Evolutionary conservation across 2,329 filamentous ascomycete genomes (phyloP), one percentile per base, ranked within the genome.

Genomic region (Rhynchosporium agropyri): DNA sequence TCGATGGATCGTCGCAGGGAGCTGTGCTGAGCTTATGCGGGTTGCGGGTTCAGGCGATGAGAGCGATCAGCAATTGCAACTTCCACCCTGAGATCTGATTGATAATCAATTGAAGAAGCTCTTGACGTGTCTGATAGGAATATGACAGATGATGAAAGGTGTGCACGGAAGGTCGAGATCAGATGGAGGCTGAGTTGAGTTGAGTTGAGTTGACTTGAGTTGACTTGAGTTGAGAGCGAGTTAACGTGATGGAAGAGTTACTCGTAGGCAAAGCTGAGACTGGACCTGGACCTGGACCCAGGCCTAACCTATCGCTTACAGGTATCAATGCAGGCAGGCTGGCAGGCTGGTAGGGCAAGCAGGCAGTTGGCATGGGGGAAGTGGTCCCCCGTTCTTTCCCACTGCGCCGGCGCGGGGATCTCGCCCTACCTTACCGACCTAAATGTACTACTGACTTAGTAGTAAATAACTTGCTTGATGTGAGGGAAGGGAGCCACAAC

Each of bases 1-100:
- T 36, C 5, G 33, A 50, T 28, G n/a, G 56, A 49, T 58, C 56
- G 56, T 58, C 45, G 33, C 56, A 49, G 45, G 43, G 56, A 50
- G 33, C 33, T 36, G 9, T 5, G 20, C 20, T 6, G 33, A 36
- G 33, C 12, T 50, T 20, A 58, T 58, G 56, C 56, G 42, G 33
- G 43, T 48, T 20, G 20, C 33, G 33, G 33, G 33, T 10, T 36
- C 29, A 58, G 56, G 20, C 20, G 43, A 58, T 40, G 31, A 36
- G 33, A 45, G 20, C 20, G 43, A 58, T 40, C 45, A 36, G 33
- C 33, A 54, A 42, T 49, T 49, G 56, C 31, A n/a, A 40, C 10
- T 58, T 58, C 7, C 8, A 50, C 45, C 6, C 40, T 13, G 31
- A 31, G 28, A 13, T 50, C 5, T 29, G 20, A 56, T 13, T 15